Evolutionary conservation across 139 green algal species (phyloP), one percentile per base, ranked within the genome.

Genomic region (Coelastrella sp.): DNA sequence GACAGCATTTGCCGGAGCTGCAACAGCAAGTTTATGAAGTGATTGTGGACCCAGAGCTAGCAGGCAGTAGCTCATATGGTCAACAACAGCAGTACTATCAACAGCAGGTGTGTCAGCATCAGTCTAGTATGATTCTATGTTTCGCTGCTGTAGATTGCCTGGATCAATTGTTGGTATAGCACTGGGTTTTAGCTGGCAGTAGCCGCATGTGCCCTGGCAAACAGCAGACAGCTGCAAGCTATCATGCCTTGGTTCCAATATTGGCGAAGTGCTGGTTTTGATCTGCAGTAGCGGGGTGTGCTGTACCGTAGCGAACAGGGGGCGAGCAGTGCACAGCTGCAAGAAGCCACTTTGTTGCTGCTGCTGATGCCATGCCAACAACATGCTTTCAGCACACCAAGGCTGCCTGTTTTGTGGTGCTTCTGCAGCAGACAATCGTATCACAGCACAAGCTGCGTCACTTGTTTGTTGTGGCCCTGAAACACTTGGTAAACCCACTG

Each of bases 1-100:
- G 94, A 3, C 61, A 91, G n/a, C 54, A 71, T 65, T 89, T 96
- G 75, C 92, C 94, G 5, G 96, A 98, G 94, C 92, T 98, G 56
- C 54, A 64, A 2, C 22, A 58, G 16, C 74, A 68, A 0, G 81
- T 92, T 10, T 94, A 97, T 83, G 96, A 98, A 68, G 91, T 95
- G 2, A 20, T 96, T 65, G 94, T 98, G 58, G 95, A 97, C 89
- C 57, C 75, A 20, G 59, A 90, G 17, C 73, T 75, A n/a, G 19
- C 11, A 75, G 73, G 57, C 17, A 54, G 54, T 13, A 23, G 54
- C 73, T 57, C 20, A 4, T 6, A 32, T 58, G 57, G 56, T 3
- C 85, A 81, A 22, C 47, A 68, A n/a, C 84, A 73, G 22, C 83
- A 79, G 17, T 54, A 84, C 61, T 54, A 84, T 22, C 82, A 87